Base-by-base conservation (phyloP, 2,329 filamentous ascomycete genomes). In the Chalaropsis ovoidea region DNA sequence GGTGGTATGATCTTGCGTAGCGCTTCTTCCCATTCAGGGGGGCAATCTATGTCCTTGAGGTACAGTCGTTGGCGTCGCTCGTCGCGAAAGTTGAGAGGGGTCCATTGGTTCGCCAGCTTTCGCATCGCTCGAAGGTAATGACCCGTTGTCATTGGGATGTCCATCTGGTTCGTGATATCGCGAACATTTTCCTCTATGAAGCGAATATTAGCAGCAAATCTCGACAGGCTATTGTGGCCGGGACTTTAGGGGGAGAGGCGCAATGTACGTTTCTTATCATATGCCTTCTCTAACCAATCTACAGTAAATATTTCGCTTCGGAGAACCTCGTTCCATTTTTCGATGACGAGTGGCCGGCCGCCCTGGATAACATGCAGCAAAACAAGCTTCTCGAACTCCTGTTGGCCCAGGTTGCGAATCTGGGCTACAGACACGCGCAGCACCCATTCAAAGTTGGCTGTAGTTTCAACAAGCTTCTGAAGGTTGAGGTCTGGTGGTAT, bases 31-130 rank as follows among this genome's bases (percentile, higher is more conserved):
- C 94, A 99, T 67, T 93, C 86, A 0, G 82, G 77, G 0, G 94
- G 94, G 70, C 92, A 96, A 74, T 99, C 94, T 67, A 99, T 96
- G 72, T 99, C 94, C 72, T 99, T 99, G 27, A 97, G 77, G 73
- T 99, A 99, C 1, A 97, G 84, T 13, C 94, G 85, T 73, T 99
- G 94, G 24, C 89, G 81, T 45, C 84, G 83, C 68, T 89, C 85
- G 69, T 95, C 88, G 67, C 86, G 86, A 73, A 88, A 96, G 69
- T 89, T 93, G 60, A 80, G 81, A 0, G 83, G 78, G 8, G 81
- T 87, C 79, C 90, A 95, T 73, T 95, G 90, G 62, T 93, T 87
- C 0, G 92, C 86, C 41, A 97, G 83, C 69, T 88, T 84, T 49
- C 83, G 82, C 87, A 97, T 88, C 62, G 91, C 92, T 69, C 89